Conservation (phyloP, 495 filamentous ascomycete species). For the Penicillium coffeae region DNA sequence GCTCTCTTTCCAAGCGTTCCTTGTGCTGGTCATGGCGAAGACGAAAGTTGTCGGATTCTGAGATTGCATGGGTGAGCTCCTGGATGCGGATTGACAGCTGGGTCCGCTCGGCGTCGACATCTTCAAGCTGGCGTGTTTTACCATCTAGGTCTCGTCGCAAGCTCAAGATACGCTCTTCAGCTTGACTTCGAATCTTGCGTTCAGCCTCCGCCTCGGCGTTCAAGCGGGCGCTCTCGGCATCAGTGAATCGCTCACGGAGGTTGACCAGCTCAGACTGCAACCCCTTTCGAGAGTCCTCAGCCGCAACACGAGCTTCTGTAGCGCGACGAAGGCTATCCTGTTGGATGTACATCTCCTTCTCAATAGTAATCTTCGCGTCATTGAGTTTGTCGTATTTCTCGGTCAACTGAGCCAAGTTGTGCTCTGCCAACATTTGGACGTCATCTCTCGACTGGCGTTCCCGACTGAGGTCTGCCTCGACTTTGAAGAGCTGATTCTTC, state of each 20-base stretch:
- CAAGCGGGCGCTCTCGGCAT: conserved; percentile 78
- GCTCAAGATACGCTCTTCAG: conserved; percentile 75
- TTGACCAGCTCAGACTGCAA: conserved; percentile 79
- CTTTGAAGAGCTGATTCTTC: conserved; percentile 76
- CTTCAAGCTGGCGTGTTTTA: conserved; percentile 63
- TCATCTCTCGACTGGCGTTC: conserved; percentile 96
- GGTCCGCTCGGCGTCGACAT: conserved; percentile 70
- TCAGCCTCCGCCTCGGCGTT: conserved; percentile 79
- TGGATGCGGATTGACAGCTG: conserved; percentile 73
- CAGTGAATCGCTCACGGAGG: conserved; percentile 75
- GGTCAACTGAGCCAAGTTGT: conserved; percentile 76
- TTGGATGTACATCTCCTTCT: conserved; percentile 98
- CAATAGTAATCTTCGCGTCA: conserved; percentile 93
- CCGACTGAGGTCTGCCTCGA: conserved; percentile 82
- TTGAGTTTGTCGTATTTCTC: conserved; percentile 86
- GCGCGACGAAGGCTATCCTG: conserved; percentile 89
- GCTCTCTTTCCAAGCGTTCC: conserved; percentile 84
- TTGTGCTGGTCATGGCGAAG: conserved; percentile 88
- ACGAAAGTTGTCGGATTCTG: conserved; percentile 83
- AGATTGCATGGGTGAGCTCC: conserved; percentile 74
- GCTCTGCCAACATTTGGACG: conserved; percentile 85
- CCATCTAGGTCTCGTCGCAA: conserved; percentile 75
- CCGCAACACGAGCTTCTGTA: conserved; percentile 70
- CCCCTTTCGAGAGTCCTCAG: conserved; percentile 85
- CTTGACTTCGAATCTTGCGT: conserved; percentile 69